Evolutionary conservation across 2,329 filamentous ascomycete genomes (phyloP).

Genomic region (Calonectria henricotiae): DNA sequence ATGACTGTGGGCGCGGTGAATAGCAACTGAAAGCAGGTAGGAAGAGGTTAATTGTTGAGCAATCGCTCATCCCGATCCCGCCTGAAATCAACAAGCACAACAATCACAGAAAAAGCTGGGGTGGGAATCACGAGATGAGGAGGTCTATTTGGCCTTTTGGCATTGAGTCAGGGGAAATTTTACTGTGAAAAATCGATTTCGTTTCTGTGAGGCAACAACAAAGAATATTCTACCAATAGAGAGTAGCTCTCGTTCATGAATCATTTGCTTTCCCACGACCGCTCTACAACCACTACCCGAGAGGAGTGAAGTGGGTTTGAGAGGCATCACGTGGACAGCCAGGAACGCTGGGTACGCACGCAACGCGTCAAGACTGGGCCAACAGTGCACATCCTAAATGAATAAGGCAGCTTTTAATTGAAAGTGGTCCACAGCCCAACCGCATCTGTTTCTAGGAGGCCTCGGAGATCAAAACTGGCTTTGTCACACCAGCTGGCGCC

Average conservation of each 20-base stretch:
- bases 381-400: conserved; percentile 19
- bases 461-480: conserved; percentile 13
- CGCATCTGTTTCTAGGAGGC: conserved; percentile 30
- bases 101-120: not conserved
- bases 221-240: not conserved
- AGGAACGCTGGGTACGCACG: not conserved
- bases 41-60: not conserved
- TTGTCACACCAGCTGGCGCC: not conserved
- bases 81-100: not conserved
- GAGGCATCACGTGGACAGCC: conserved; percentile 18
- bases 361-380: not conserved
- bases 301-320: not conserved
- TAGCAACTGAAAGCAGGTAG: not conserved
- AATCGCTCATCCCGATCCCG: conserved; percentile 17
- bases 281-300: not conserved
- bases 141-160: no score
- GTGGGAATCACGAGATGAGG: not conserved
- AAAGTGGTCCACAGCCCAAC: conserved; percentile 10
- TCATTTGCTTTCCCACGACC: not conserved
- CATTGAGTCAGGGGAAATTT: not conserved
- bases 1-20: not conserved
- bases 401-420: conserved; percentile 4
- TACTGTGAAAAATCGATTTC: no score
- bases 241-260: not conserved
- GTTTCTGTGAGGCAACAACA: not conserved